Conservation (phyloP, 169 alveolate species). For the Plasmodium sp. region DNA sequence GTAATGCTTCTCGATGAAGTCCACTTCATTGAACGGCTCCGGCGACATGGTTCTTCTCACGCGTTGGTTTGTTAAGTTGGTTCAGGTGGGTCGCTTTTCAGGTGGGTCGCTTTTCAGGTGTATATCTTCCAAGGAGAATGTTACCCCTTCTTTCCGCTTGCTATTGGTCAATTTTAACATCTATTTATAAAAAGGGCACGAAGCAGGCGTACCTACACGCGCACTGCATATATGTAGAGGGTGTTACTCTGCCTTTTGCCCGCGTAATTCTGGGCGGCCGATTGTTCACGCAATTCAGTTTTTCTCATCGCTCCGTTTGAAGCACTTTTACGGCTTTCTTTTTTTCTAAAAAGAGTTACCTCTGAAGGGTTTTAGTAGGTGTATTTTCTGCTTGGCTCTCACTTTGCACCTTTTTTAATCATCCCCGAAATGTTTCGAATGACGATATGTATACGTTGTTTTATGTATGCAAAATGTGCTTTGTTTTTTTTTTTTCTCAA, state of each 20-base stretch:
- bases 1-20: constrained; percentile 27
- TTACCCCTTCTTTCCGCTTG: background rate
- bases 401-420: background rate
- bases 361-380: background rate
- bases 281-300: background rate
- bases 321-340: background rate
- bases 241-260: background rate
- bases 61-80: background rate
- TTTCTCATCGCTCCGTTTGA: background rate
- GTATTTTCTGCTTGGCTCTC: background rate
- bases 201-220: background rate
- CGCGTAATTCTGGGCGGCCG: background rate
- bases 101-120: background rate
- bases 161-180: background rate
- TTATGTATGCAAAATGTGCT: background rate
- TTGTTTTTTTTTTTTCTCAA: background rate
- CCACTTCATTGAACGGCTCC: constrained; percentile 25
- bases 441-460: background rate
- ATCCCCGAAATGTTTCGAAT: constrained; percentile 1
- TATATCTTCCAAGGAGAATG: background rate
- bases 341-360: background rate
- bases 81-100: background rate
- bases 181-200: background rate
- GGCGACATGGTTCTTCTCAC: background rate
- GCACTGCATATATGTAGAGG: background rate